A percentile compares a stretch with the other conserved stretches of the same genome.
Conservation (phyloP, 345 rosid genomes). For the Litchi chinensis region DNA sequence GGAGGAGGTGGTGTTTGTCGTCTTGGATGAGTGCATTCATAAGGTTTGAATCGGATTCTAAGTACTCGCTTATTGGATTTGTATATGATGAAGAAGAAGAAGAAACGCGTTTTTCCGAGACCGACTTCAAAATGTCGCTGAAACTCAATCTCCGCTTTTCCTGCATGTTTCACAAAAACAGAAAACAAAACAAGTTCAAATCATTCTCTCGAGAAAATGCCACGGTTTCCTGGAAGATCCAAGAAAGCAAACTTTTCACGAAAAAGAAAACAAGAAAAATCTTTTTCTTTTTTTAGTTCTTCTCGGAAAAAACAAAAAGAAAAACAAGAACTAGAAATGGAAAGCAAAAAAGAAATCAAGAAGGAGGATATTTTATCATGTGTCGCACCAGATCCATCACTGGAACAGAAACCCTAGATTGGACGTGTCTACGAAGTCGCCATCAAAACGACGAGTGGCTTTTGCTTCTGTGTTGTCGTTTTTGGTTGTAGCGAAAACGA, state of each 20-base stretch:
- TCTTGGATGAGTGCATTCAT: conserved; percentile 45
- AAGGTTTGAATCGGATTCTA: conserved; percentile 23
- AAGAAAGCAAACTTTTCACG: background rate
- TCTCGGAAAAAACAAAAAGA: background rate
- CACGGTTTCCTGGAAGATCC: background rate
- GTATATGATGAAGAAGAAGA: conserved; percentile 18
- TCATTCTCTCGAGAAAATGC: background rate
- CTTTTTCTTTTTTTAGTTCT: no score
- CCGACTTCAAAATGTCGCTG: conserved; percentile 29
- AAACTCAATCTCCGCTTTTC: conserved; percentile 26
- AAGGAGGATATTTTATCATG: background rate
- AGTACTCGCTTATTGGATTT: conserved; percentile 8
- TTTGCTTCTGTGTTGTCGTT: background rate
- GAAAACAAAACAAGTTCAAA: background rate
- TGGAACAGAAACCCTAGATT: background rate
- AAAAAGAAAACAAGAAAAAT: background rate
- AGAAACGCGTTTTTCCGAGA: conserved; percentile 19
- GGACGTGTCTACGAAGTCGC: background rate
- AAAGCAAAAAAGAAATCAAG: background rate
- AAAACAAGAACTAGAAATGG: background rate
- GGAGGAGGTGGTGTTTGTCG: conserved; percentile 43
- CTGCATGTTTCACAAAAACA: conserved; percentile 26
- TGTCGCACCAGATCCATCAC: conserved; percentile 50
- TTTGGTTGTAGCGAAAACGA: background rate
- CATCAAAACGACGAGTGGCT: background rate